phyloP scores from a whole-genome alignment of 441 rosid genomes.

The Manihot esculenta region DNA sequence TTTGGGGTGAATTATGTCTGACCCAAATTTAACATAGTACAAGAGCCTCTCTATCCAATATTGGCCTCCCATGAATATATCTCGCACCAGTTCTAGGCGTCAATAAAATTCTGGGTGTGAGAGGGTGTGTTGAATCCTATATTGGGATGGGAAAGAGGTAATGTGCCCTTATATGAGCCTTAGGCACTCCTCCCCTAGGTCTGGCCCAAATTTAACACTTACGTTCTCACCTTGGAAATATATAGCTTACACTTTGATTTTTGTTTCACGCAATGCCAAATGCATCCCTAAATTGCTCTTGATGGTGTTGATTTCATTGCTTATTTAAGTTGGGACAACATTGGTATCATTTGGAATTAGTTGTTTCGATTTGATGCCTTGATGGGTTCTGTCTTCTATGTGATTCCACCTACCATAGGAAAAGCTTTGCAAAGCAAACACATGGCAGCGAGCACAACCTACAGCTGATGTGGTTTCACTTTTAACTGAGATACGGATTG shows the following conservation, averaged over 20 bases:
- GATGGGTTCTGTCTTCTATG: constrained; percentile 9
- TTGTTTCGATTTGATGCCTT: constrained; percentile 18
- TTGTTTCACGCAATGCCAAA: not conserved
- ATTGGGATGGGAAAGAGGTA: no score
- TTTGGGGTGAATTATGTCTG: no score
- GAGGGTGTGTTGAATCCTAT: no score
- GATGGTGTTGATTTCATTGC: not conserved
- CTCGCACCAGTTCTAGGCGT: no score
- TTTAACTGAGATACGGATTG: constrained; percentile 91
- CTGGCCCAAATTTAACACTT: no score
- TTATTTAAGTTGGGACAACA: not conserved
- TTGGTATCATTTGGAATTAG: not conserved
- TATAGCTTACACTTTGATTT: not conserved
- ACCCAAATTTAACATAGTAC: no score
- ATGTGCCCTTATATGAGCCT: no score
- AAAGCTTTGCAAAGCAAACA: constrained; percentile 95
- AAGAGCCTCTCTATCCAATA: no score
- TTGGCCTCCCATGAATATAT: no score
- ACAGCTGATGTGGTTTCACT: constrained; percentile 94
- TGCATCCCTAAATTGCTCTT: not conserved
- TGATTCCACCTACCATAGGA: constrained; percentile 52
- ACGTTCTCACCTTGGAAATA: not conserved
- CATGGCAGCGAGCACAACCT: constrained; percentile 91
- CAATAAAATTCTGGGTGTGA: no score
- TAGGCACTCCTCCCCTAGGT: no score